Percentiles rank a stretch among this genome's conserved stretches.
Conservation (phyloP, 164 flowering plant species). For the Piper betle region DNA sequence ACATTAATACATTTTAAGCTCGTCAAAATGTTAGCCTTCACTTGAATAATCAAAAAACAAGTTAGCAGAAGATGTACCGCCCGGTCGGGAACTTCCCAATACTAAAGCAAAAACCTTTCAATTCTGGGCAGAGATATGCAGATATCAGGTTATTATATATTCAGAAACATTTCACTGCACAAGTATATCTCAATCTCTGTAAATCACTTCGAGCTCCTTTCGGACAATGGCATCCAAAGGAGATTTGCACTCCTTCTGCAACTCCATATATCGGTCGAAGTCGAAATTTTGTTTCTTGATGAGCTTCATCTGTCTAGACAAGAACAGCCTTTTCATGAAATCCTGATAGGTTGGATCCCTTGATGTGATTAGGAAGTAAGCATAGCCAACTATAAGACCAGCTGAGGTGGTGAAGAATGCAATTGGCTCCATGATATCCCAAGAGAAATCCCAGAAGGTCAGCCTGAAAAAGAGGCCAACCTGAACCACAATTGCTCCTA, state of each 20-base stretch:
- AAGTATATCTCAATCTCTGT: not conserved
- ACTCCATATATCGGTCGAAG: conserved; percentile 38
- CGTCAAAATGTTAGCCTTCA: too few relatives aligned
- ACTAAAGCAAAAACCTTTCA: too few relatives aligned
- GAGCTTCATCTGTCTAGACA: conserved; percentile 63
- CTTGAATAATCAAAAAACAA: too few relatives aligned
- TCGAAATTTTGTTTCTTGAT: conserved; percentile 51
- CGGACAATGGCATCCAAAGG: conserved; percentile 17
- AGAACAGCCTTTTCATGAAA: conserved; percentile 64
- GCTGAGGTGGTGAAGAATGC: conserved; percentile 66
- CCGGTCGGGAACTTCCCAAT: not conserved
- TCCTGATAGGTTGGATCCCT: conserved; percentile 89
- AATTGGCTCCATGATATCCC: conserved; percentile 97
- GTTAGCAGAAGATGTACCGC: too few relatives aligned
- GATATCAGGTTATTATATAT: not conserved
- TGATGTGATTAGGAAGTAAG: conserved; percentile 68
- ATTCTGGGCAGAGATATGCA: not conserved
- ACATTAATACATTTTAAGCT: too few relatives aligned
- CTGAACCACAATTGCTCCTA: conserved; percentile 48
- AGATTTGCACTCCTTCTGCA: conserved; percentile 44
- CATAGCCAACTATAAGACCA: conserved; percentile 63
- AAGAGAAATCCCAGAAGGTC: conserved; percentile 91
- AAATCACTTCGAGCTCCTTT: conserved; percentile 3
- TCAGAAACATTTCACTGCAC: not conserved
- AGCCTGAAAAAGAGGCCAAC: conserved; percentile 76